phyloP scores from a whole-genome alignment of 768 basidiomycete species.

The Leucogyrophana mollusca region DNA sequence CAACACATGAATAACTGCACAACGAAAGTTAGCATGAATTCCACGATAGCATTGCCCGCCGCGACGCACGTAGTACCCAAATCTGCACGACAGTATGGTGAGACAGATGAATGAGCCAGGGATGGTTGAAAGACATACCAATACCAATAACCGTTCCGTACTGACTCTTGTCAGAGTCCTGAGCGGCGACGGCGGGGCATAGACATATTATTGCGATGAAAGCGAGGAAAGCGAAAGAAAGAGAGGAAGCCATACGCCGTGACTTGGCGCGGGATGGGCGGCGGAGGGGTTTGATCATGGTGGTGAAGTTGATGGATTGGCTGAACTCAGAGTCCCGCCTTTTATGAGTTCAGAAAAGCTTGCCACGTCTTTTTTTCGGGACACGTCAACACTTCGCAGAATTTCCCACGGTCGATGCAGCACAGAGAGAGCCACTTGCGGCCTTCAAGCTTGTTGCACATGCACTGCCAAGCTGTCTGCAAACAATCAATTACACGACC shows the following conservation, averaged over 20 bases:
- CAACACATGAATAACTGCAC: slow-evolving; percentile 90
- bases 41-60: not conserved
- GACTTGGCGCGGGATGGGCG: slow-evolving; percentile 60
- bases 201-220: slow-evolving; percentile 73
- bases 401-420: slow-evolving; percentile 28
- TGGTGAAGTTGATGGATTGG: slow-evolving; percentile 1
- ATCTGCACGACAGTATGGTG: slow-evolving; percentile 45
- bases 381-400: slow-evolving; percentile 29
- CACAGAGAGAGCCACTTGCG: too few species aligned
- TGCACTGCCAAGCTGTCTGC: too few species aligned
- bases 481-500: too few species aligned
- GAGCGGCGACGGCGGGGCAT: slow-evolving; percentile 64
- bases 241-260: slow-evolving; percentile 52
- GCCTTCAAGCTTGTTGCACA: too few species aligned
- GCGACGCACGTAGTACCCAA: slow-evolving; percentile 81
- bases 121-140: slow-evolving; percentile 44
- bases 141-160: slow-evolving; percentile 95
- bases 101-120: not conserved
- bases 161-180: slow-evolving; percentile 58
- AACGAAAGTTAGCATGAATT: slow-evolving; percentile 24
- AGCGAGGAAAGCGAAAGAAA: slow-evolving; percentile 59
- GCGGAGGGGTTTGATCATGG: slow-evolving; percentile 23
- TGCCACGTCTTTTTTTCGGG: slow-evolving; percentile 15
- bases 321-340: slow-evolving; percentile 9
- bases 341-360: slow-evolving; percentile 17